Evolutionary conservation across 2,329 filamentous ascomycete species (phyloP), one percentile per base, ranked within the genome.

Genomic region (Pyrenophora seminiperda): DNA sequence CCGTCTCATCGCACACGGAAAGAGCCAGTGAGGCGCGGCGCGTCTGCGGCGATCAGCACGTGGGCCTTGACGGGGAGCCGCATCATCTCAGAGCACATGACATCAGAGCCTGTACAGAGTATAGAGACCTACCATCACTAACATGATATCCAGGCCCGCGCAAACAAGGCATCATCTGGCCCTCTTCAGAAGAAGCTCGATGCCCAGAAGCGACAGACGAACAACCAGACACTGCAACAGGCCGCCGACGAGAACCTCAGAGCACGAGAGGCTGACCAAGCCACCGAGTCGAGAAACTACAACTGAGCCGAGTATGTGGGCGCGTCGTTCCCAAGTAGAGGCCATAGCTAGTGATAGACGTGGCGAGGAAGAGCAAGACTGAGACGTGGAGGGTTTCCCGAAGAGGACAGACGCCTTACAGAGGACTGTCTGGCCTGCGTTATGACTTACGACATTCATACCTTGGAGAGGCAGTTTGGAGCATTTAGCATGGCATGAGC

Each of bases 181-280:
- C 84, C 62, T 86, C 61, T 73, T 14, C 68, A 65, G 18, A 68
- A 89, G 24, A 86, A 91, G 67, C 78, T 96, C 11, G 82, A 86
- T 46, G 86, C 85, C 29, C 89, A 96, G 75, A 89, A 88, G 76
- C 85, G 83, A 62, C 84, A 90, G 76, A 91, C 88, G 7, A 81
- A 85, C 44, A 79, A 76, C 22, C 84, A 87, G 52, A 86, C 85
- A 1, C 76, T 96, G 40, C 84, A 85, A 56, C 81, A 88, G 58
- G 82, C 79, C 3, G 91, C 89, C 67, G 76, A 80, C 42, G 80
- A 86, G 47, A 89, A 91, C 66, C 75, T 84, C 47, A 78, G 82
- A 38, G 79, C 79, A 11, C 80, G 90, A 45, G 85, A 91, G 56
- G 84, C 86, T 7, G 90, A 95, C 69, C 79, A 80, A 34, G 82